Percentiles rank a stretch among this genome's conserved stretches.
phyloP scores from a whole-genome alignment of 257 asterid genomes.

The Solanum chilense region DNA sequence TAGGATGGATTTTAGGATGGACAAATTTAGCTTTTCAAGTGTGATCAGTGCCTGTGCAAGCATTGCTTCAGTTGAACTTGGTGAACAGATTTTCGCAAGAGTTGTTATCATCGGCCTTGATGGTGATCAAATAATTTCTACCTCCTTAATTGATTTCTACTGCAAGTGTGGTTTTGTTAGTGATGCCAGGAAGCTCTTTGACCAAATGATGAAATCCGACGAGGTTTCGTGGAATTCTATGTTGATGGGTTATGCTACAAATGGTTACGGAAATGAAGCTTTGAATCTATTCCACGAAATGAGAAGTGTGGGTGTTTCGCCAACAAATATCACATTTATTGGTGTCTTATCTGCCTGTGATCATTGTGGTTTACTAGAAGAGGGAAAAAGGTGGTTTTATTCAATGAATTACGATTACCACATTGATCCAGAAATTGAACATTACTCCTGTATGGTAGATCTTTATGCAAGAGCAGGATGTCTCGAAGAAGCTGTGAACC shows the following conservation, averaged over 20 bases:
- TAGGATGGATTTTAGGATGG: slow-evolving; percentile 33
- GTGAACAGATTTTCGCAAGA: slow-evolving; percentile 72
- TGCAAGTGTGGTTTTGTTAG: slow-evolving; percentile 69
- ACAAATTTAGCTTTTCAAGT: slow-evolving; percentile 49
- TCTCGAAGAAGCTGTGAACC: slow-evolving; percentile 51
- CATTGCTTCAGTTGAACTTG: slow-evolving; percentile 54
- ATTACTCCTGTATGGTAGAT: slow-evolving; percentile 89
- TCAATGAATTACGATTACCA: slow-evolving; percentile 47
- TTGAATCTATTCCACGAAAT: slow-evolving; percentile 54
- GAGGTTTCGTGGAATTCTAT: slow-evolving; percentile 74
- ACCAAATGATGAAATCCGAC: slow-evolving; percentile 38
- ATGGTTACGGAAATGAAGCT: slow-evolving; percentile 63
- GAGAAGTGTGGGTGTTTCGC: slow-evolving; percentile 35
- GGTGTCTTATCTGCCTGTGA: slow-evolving; percentile 86
- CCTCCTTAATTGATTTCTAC: slow-evolving; percentile 69
- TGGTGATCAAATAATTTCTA: slow-evolving; percentile 39
- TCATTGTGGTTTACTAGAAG: slow-evolving; percentile 87
- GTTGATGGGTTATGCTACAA: slow-evolving; percentile 89
- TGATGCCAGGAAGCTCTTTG: slow-evolving; percentile 43
- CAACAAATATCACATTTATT: slow-evolving; percentile 54
- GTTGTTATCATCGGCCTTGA: slow-evolving; percentile 54
- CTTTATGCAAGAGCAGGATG: slow-evolving; percentile 64
- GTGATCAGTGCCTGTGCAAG: slow-evolving; percentile 75
- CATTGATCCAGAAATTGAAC: slow-evolving; percentile 67
- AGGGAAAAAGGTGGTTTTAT: slow-evolving; percentile 60